A percentile compares a stretch with the other conserved stretches of the same genome.
Conservation (phyloP, 164 flowering plant genomes). For the Kalanchoe fedtschenkoi region DNA sequence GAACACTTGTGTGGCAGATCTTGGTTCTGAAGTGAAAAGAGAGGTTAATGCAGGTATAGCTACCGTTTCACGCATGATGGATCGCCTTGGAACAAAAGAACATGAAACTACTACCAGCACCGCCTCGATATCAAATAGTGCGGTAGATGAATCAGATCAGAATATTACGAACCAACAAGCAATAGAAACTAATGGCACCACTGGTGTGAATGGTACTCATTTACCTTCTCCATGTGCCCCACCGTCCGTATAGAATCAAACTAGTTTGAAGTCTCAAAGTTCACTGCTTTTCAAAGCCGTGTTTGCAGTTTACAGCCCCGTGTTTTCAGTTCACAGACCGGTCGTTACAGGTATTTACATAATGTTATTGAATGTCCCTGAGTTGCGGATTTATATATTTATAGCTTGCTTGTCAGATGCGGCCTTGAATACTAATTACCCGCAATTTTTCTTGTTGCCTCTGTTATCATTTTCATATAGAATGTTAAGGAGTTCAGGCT, state of each 20-base stretch:
- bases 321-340: background rate
- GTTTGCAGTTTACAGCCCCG: background rate
- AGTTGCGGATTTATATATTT: background rate
- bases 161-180: slow-evolving; percentile 11
- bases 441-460: too few relatives aligned
- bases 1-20: slow-evolving; percentile 28
- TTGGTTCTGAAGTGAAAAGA: slow-evolving; percentile 43
- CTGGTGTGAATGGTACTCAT: slow-evolving; percentile 5
- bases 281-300: background rate
- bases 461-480: too few relatives aligned
- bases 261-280: background rate
- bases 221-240: slow-evolving; percentile 6
- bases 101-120: slow-evolving; percentile 11
- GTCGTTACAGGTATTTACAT: background rate
- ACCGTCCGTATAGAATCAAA: background rate
- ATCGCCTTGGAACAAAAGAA: slow-evolving; percentile 29
- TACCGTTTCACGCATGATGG: slow-evolving; percentile 36
- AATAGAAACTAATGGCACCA: slow-evolving; percentile 8
- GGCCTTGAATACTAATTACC: too few relatives aligned
- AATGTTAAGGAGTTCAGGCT: too few relatives aligned
- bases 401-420: background rate
- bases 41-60: slow-evolving; percentile 38
- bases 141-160: slow-evolving; percentile 13
- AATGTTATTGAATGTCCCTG: background rate
- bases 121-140: slow-evolving; percentile 16